Evolutionary conservation across 2,329 filamentous ascomycete species (phyloP), one percentile per base, ranked within the genome.

Genomic region (Stemphylium vesicarium): DNA sequence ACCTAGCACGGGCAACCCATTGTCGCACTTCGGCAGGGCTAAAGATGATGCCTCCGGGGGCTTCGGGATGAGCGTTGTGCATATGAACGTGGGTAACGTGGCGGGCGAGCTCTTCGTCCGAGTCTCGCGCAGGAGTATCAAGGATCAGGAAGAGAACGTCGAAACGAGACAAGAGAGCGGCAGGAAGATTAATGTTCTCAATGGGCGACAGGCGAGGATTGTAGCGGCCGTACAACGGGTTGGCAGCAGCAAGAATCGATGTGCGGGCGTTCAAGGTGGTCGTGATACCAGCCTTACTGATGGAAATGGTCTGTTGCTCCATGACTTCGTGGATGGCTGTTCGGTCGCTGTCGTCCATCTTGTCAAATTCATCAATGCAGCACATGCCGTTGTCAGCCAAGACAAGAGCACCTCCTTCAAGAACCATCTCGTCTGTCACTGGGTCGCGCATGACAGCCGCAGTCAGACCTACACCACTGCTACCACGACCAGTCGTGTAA

Each of bases 181-280:
- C 95, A n/a, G 95, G 95, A 36, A 99, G 87, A 77, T 99, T 99
- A 79, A 99, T 99, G 78, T 99, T 99, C 77, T 99, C 95, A 22
- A 99, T 93, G 0, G 95, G 95, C 0, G 94, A 97, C 67, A 99
- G 90, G 60, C 92, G 91, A 52, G 95, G 95, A 79, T 99, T 99
- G 82, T 99, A 99, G 59, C 95, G 91, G 61, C 95, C 95, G 71
- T 99, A 99, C 37, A 99, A 85, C 53, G 95, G 95, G 79, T 99
- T 99, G 64, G 95, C 95, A 16, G 95, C 95, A 15, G 95, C 94
- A 13, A 99, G 85, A 70, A 99, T 96, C 0, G 92, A 96, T 16
- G 95, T 98, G 59, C 95, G 89, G 18, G 95, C 95, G 74, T 99
- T 99, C 54, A 99, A 85, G 0, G 93, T 96, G 1, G 95, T 99